Percentiles rank a stretch among this genome's conserved stretches.
phyloP scores from a whole-genome alignment of 345 rosid genomes.

The Hypericum perforatum region DNA sequence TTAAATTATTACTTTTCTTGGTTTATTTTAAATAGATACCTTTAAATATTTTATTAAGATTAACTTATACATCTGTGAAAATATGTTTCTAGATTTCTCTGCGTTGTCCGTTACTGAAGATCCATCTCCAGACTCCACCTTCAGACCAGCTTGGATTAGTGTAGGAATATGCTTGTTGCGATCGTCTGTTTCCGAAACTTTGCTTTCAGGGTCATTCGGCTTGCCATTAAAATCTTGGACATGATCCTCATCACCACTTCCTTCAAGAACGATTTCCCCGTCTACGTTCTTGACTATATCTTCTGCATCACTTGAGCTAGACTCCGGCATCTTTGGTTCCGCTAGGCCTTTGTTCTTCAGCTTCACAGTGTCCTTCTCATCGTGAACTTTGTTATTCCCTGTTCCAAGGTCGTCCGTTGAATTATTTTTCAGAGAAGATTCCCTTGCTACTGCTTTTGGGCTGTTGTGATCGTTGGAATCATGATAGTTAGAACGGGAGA shows the following conservation, averaged over 20 bases:
- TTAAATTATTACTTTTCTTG: too few relatives aligned
- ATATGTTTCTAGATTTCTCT: constrained; percentile 19
- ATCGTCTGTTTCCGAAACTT: constrained; percentile 2
- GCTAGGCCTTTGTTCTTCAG: constrained; percentile 13
- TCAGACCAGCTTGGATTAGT: constrained; percentile 22
- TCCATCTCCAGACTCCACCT: constrained; percentile 20
- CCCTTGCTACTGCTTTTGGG: constrained; percentile 10
- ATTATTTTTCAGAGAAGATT: constrained; percentile 1
- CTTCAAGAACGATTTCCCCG: constrained; percentile 45
- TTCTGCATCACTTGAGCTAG: constrained; percentile 29
- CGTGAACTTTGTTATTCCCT: constrained; percentile 7
- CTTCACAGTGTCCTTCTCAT: constrained; percentile 11
- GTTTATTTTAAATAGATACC: too few relatives aligned
- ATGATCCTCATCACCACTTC: constrained; percentile 37
- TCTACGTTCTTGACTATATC: constrained; percentile 46
- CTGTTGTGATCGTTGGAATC: constrained; percentile 30
- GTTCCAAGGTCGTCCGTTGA: constrained; percentile 6
- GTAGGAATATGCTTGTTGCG: constrained; percentile 18
- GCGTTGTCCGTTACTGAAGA: constrained; percentile 15
- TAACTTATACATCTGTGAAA: constrained; percentile 10
- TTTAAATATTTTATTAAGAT: too few relatives aligned
- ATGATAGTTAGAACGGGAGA: constrained; percentile 48
- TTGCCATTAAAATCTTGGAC: constrained; percentile 5
- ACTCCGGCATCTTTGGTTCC: constrained; percentile 22
- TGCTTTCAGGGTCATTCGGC: constrained; percentile 10